Percentiles rank a stretch among this genome's conserved stretches.
Conservation (phyloP, 225 moss, liverwort and hornwort species). For the Rhytidiadelphus loreus region DNA sequence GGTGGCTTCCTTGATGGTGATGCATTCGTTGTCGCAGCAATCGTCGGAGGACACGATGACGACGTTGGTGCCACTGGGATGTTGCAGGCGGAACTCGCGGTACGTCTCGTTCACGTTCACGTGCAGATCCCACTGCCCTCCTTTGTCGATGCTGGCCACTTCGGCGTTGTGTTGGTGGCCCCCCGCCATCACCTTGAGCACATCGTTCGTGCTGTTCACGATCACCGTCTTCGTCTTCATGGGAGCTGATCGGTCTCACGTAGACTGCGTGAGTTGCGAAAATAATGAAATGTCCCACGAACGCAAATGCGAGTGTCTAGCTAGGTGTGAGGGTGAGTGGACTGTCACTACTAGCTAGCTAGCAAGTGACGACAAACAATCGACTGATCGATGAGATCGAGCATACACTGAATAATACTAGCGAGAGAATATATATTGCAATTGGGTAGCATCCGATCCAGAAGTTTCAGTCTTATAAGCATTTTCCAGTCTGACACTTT, state of each 20-base stretch:
- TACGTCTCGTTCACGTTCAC: constrained; percentile 20
- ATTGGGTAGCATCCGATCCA: no score
- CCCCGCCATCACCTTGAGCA: constrained; percentile 10
- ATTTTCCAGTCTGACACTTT: not conserved
- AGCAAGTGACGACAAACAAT: not conserved
- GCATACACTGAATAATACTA: not conserved
- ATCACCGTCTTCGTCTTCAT: constrained; percentile 7
- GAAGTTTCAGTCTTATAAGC: not conserved
- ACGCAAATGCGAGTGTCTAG: not conserved
- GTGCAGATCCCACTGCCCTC: not conserved
- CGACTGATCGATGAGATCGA: not conserved
- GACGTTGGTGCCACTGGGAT: not conserved
- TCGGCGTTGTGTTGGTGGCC: not conserved
- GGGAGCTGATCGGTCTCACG: not conserved
- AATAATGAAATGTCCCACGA: not conserved
- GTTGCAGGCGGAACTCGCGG: constrained; percentile 8
- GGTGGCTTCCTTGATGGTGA: constrained; percentile 19
- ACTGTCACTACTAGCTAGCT: not conserved
- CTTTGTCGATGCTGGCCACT: constrained; percentile 13
- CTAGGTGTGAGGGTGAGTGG: not conserved
- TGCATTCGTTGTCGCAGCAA: constrained; percentile 20
- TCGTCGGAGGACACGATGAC: constrained; percentile 14
- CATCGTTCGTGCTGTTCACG: constrained; percentile 1
- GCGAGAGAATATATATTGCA: not conserved
- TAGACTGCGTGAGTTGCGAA: not conserved